Evolutionary conservation across 306 rosid species (phyloP).

Genomic region (Medicago lupulina): DNA sequence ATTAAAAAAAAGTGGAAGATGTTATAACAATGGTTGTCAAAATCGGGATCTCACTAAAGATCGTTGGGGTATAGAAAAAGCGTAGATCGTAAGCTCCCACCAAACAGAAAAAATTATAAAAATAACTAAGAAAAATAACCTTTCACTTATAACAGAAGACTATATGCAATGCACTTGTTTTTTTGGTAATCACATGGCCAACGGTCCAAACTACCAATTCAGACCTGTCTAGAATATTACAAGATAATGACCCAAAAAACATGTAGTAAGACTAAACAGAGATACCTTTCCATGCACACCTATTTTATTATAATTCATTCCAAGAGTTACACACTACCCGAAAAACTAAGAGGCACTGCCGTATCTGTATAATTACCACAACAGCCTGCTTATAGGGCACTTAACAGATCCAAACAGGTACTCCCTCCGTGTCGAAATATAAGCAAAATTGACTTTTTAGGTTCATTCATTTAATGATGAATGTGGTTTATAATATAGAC

Average conservation of each 20-base stretch:
- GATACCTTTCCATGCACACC: not conserved
- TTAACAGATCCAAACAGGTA: constrained; percentile 32
- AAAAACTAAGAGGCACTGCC: not conserved
- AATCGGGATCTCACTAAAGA: too few species aligned
- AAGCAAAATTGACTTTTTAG: too few species aligned
- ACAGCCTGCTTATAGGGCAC: constrained; percentile 13
- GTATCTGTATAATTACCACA: not conserved
- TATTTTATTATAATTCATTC: not conserved
- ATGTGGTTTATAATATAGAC: too few species aligned
- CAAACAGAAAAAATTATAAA: too few species aligned
- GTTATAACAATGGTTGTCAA: too few species aligned
- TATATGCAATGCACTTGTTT: not conserved
- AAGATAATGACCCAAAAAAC: not conserved
- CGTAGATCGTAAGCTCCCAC: too few species aligned
- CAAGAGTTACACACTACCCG: not conserved
- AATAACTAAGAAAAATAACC: too few species aligned
- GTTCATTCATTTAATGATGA: too few species aligned
- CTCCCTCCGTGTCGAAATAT: too few species aligned
- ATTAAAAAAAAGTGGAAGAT: not conserved
- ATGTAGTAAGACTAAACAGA: not conserved
- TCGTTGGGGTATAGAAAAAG: too few species aligned
- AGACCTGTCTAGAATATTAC: not conserved
- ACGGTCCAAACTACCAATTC: not conserved
- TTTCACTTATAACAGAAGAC: not conserved
- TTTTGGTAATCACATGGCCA: not conserved